Base-by-base conservation (phyloP, 2,329 filamentous ascomycete species). In the Microsporum canis region DNA sequence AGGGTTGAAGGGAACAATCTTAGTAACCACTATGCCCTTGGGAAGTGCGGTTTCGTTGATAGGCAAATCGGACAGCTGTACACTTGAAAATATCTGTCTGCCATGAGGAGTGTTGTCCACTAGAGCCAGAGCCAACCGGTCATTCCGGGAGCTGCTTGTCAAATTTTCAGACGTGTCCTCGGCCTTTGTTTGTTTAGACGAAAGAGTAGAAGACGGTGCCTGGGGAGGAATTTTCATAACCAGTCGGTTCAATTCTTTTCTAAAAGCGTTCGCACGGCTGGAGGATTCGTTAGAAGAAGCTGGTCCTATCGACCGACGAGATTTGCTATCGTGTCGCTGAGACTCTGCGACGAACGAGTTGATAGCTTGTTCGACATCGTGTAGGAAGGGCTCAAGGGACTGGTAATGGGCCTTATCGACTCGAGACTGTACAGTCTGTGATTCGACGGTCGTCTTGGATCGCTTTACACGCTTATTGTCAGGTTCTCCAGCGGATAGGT, bases 81-180 rank as follows among this genome's bases (percentile, higher is more conserved):
- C 78, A 72, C 91, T 95, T 3, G 92, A 95, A 71, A 94, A 96
- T 3, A 96, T 78, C 63, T 92, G 88, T 66, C 85, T 87, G 39
- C 88, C 82, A 53, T 85, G 84, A 1, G 86, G 84, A 45, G 88
- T 88, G 66, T 85, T 88, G 60, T 89, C 90, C 66, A 85, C 86
- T 0, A 95, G 78, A 0, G 89, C 92, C 62, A 96, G 77, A 4
- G 92, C 86, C 14, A 84, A 76, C 64, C 78, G 80, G 60, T 81
- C 73, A 65, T 81, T 72, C 65, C 78, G 69, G 39, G 73, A 17
- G 58, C 31, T 45, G 10, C 51, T 27, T 27, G 58, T 38, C 29
- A 49, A 29, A 12, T 10, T 38, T 31, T 55, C 51, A 39, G 27
- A 38, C 12, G 74, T 73, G 27, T 67, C 65, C 65, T 70, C 71